These are phyloP conservation scores for Penicillium sp. DNA, from an alignment of 2,329 filamentous ascomycete species.

Conservation along the genomic window DNA sequence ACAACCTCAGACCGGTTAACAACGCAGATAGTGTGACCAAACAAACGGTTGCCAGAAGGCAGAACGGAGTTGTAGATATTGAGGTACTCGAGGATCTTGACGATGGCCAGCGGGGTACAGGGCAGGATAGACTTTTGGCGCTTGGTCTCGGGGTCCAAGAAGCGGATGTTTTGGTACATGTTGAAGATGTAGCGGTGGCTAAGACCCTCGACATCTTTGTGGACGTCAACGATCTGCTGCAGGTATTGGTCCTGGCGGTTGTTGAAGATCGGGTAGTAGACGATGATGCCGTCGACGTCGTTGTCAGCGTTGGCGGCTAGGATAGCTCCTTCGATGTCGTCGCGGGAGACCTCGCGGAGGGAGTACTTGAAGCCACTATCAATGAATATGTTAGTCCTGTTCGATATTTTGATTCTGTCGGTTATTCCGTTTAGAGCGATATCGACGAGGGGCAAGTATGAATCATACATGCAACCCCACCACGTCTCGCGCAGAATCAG, in stretches of 20 bases:
- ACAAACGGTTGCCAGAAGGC: constrained; percentile 85
- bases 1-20: constrained; percentile 97
- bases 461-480: constrained; percentile 20
- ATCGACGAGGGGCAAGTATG: constrained; percentile 22
- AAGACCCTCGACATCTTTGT: constrained; percentile 93
- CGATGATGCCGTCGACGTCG: constrained; percentile 79
- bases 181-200: constrained; percentile 94
- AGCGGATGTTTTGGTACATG: constrained; percentile 98
- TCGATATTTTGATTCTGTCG: too few relatives aligned
- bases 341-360: constrained; percentile 75
- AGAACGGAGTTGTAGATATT: constrained; percentile 96
- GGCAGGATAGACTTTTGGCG: constrained; percentile 89
- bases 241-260: constrained; percentile 87
- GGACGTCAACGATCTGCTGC: constrained; percentile 83
- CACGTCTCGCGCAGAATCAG: constrained; percentile 9
- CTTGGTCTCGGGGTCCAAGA: constrained; percentile 62
- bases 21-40: constrained; percentile 90
- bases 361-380: constrained; percentile 81
- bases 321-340: constrained; percentile 83
- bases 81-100: constrained; percentile 94
- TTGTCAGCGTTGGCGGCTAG: constrained; percentile 75
- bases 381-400: background rate
- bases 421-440: constrained; percentile 6
- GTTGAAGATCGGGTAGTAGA: constrained; percentile 98
- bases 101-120: constrained; percentile 89